Conservation (phyloP, 108 stramenopile genomes). For the Craspedostauros australis region DNA sequence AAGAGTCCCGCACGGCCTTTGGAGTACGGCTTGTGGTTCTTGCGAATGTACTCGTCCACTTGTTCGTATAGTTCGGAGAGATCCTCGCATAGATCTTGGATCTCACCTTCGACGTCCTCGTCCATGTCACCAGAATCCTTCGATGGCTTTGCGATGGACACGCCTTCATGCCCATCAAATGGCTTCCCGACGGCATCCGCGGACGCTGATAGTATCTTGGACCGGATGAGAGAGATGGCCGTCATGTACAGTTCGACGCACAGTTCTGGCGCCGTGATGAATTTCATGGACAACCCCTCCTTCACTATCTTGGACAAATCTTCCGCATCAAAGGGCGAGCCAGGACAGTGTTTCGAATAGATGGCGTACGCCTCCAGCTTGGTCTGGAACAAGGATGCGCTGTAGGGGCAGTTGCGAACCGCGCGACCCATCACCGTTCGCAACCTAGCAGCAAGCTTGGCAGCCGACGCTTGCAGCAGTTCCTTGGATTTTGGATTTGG, state of each 20-base stretch:
- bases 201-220: no score
- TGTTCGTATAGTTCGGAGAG: slow-evolving; percentile 71
- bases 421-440: slow-evolving; percentile 59
- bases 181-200: neutral
- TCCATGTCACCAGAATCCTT: slow-evolving; percentile 7
- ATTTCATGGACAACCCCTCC: slow-evolving; percentile 49
- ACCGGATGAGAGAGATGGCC: slow-evolving; percentile 21
- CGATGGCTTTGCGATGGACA: slow-evolving; percentile 4
- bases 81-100: slow-evolving; percentile 70
- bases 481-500: neutral
- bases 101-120: slow-evolving; percentile 43
- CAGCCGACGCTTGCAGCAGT: slow-evolving; percentile 6
- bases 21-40: slow-evolving; percentile 36
- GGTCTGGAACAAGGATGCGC: slow-evolving; percentile 32
- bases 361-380: no score
- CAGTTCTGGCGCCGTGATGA: slow-evolving; percentile 25
- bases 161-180: slow-evolving; percentile 29
- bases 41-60: slow-evolving; percentile 47
- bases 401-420: slow-evolving; percentile 79
- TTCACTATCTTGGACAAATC: slow-evolving; percentile 48
- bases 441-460: slow-evolving; percentile 14
- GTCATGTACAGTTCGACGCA: slow-evolving; percentile 30
- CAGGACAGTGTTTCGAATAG: slow-evolving; percentile 23
- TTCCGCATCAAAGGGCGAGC: slow-evolving; percentile 58
- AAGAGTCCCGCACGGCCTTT: slow-evolving; percentile 49